Evolutionary conservation across 148 eudicot genomes (phyloP).

Genomic region (Gaultheria prostrata): DNA sequence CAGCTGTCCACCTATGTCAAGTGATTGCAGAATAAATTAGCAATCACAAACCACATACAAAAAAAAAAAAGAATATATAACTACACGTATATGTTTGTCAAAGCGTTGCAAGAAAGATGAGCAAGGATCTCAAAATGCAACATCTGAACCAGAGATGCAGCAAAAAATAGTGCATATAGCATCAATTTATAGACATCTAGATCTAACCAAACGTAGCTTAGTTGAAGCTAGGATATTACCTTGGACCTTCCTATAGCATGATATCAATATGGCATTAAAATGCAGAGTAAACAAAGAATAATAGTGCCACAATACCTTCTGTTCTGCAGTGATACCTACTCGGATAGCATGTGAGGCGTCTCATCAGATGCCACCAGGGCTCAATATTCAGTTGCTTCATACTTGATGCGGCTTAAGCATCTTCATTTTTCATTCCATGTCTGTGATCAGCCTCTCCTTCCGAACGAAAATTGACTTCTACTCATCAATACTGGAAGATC

Average conservation of each 20-base stretch:
- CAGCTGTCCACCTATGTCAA: not conserved
- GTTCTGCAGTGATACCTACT: not conserved
- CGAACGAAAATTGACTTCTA: not conserved
- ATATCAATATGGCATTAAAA: not conserved
- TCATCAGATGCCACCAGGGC: conserved; percentile 10
- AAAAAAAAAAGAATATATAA: not conserved
- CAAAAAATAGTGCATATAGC: not conserved
- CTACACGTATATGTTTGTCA: not conserved
- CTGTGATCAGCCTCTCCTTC: not conserved
- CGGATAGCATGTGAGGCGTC: not conserved
- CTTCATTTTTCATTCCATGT: not conserved
- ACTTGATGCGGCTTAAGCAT: not conserved
- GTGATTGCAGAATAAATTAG: not conserved
- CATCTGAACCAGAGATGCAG: not conserved
- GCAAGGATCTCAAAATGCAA: not conserved
- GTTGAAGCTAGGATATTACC: not conserved
- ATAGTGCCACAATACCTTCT: not conserved
- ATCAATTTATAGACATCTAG: not conserved
- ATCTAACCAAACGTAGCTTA: not conserved
- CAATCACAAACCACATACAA: not conserved
- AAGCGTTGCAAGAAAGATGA: not conserved
- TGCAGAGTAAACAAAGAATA: not conserved
- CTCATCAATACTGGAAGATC: not conserved
- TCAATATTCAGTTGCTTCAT: not conserved
- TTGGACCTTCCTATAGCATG: not conserved